Evolutionary conservation across 441 rosid genomes (phyloP).

Genomic region (Gossypium gossypioides): DNA sequence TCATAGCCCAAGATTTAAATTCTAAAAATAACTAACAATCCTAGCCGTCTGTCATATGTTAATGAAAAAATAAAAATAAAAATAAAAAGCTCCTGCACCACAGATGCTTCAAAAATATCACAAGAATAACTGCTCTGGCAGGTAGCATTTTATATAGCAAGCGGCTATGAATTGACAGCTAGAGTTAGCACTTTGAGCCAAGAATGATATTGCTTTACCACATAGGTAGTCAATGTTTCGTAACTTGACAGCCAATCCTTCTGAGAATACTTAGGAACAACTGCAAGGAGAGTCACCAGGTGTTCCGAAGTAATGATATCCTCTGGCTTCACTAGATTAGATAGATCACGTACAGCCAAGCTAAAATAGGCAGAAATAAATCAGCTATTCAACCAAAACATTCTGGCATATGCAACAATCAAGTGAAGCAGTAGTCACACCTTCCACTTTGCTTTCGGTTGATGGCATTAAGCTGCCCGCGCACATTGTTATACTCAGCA

Average conservation of each 20-base stretch:
- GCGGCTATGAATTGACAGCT: not conserved
- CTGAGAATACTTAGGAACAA: constrained; percentile 89
- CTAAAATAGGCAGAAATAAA: constrained; percentile 36
- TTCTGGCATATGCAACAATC: not conserved
- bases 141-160: not conserved
- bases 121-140: constrained; percentile 5
- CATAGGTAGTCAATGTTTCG: constrained; percentile 81
- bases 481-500: constrained; percentile 85
- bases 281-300: constrained; percentile 66
- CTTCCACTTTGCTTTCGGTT: constrained; percentile 97
- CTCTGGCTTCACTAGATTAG: constrained; percentile 81
- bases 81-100: not conserved
- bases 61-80: not conserved
- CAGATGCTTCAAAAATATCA: constrained; percentile 2
- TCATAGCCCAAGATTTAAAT: not conserved
- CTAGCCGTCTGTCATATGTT: not conserved
- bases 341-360: constrained; percentile 97
- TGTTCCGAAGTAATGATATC: constrained; percentile 80
- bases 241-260: constrained; percentile 92
- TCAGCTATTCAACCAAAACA: constrained; percentile 14
- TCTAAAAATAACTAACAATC: not conserved
- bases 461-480: constrained; percentile 89
- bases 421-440: constrained; percentile 25
- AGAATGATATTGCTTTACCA: constrained; percentile 49
- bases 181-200: not conserved